Evolutionary conservation across 1,284 basidiomycete species (phyloP).

Genomic region (Ustilago cynodontis): DNA sequence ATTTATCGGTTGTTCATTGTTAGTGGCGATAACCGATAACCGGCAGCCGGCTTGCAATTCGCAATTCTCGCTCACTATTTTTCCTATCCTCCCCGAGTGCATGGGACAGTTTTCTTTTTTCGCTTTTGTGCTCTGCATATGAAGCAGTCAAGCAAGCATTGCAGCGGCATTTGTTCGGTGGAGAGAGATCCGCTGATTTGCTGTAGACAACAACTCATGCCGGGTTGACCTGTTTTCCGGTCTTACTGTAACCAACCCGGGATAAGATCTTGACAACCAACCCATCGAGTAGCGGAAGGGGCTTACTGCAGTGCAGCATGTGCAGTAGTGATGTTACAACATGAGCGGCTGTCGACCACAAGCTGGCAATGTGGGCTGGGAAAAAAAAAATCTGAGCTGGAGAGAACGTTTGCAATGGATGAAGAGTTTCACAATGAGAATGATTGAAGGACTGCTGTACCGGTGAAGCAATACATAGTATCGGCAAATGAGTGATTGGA

Average conservation of each 20-base stretch:
- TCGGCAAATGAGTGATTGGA: not conserved
- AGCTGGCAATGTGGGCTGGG: not conserved
- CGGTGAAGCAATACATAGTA: not conserved
- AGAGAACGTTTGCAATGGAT: not conserved
- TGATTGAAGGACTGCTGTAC: no score
- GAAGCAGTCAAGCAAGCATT: not conserved
- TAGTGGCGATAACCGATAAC: not conserved
- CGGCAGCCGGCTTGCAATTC: not conserved
- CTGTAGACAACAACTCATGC: not conserved
- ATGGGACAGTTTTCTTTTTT: constrained; percentile 6
- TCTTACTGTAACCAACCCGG: not conserved
- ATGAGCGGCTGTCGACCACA: not conserved
- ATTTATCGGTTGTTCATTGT: not conserved
- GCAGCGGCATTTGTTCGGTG: constrained; percentile 7
- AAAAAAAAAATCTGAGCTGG: not conserved
- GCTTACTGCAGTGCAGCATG: not conserved
- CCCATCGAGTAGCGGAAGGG: not conserved
- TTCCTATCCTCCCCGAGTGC: constrained; percentile 36
- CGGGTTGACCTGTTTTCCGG: not conserved
- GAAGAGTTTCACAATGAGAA: no score
- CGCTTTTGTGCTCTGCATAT: not conserved
- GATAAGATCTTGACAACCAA: not conserved
- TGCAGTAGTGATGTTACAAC: no score
- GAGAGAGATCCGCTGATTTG: constrained; percentile 4
- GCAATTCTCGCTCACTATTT: constrained; percentile 2